phyloP scores from a whole-genome alignment of 225 moss, liverwort and hornwort species.

The Sphagnum tenellum region DNA sequence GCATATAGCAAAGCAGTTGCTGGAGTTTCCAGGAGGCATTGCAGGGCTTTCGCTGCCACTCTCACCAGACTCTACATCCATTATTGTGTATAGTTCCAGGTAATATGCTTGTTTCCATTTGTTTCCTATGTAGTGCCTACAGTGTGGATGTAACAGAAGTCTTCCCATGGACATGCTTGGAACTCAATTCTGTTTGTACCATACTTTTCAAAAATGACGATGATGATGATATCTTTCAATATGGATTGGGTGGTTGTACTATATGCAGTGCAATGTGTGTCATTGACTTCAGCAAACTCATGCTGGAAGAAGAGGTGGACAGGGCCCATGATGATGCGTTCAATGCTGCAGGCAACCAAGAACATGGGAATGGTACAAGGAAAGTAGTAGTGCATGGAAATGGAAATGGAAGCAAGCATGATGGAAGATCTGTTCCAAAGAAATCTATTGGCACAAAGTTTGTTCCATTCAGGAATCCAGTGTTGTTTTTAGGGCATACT shows the following conservation, averaged over 20 bases:
- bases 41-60: slow-evolving; percentile 78
- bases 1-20: slow-evolving; percentile 46
- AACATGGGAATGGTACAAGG: slow-evolving; percentile 16
- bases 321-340: slow-evolving; percentile 5
- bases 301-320: slow-evolving; percentile 24
- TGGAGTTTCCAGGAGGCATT: slow-evolving; percentile 86
- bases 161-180: no score
- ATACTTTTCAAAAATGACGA: no score
- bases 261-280: slow-evolving; percentile 84
- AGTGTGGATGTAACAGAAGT: no score
- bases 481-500: slow-evolving; percentile 86
- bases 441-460: slow-evolving; percentile 42
- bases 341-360: slow-evolving; percentile 10
- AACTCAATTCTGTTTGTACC: no score
- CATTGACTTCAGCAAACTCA: slow-evolving; percentile 80
- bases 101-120: slow-evolving; percentile 4
- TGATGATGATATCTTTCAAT: no score
- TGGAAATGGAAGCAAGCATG: slow-evolving; percentile 43
- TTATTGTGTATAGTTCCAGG: slow-evolving; percentile 97
- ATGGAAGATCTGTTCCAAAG: slow-evolving; percentile 23
- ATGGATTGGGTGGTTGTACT: no score
- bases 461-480: slow-evolving; percentile 70
- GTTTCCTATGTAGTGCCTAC: no score
- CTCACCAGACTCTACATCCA: slow-evolving; percentile 49
- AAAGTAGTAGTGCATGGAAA: slow-evolving; percentile 21